Base-by-base conservation (phyloP, 2,329 filamentous ascomycete species). In the Exophiala sp. region DNA sequence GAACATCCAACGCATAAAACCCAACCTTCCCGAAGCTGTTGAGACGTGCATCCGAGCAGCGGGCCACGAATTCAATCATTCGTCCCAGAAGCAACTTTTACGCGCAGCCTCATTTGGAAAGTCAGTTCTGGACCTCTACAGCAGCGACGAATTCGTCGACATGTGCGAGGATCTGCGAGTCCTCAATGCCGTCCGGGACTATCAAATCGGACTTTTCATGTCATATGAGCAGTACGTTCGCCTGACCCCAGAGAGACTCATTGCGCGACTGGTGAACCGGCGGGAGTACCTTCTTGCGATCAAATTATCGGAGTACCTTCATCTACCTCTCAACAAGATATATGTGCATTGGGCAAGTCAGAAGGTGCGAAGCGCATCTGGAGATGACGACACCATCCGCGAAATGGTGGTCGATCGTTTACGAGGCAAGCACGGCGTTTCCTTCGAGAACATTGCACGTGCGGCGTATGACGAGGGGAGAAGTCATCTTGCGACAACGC, bases 71-170 rank as follows among this genome's bases (percentile, higher is more conserved):
- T 96, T 91, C 68, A 89, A 86, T 64, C 78, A 87, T 1, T 85
- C 92, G 66, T 95, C 91, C 89, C 94, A 99, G 68, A 99, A 97
- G 68, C 85, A 95, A 63, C 78, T 99, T 1, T 78, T 99, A n/a
- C 95, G 95, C 69, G 94, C 94, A 5, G 94, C 94, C 0, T 97
- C 92, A 0, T 97, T 96, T 69, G 94, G 94, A 57, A 99, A 99
- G 70, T 97, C 94, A 0, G 94, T 97, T 0, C 80, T 99, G 3
- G 94, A 97, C 65, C 85, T 97, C 10, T 99, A 97, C 73, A 96
- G 94, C 71, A 96, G 91, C 66, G 94, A 99, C 66, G 92, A 99
- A 61, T 99, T 97, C 71, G 94, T 99, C 50, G 92, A 97, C 59
- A 97, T 96, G 86, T 96, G 91, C 63, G 92, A 99, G 70, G 94